Evolutionary conservation across 805 yeast species (phyloP).

Genomic region (Candida germanica): DNA sequence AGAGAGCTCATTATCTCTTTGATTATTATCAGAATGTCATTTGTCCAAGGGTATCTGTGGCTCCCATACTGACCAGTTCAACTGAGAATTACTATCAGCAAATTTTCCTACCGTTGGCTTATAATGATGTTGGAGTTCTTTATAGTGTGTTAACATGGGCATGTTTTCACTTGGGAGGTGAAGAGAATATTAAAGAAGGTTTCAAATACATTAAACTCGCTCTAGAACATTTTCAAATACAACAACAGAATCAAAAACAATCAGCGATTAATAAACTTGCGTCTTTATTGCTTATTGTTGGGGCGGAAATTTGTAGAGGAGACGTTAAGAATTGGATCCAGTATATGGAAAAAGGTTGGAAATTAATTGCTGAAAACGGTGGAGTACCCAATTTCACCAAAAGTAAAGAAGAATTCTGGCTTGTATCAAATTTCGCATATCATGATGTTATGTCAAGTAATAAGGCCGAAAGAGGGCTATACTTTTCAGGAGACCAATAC

Average conservation of each 20-base stretch:
- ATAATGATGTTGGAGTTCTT: conserved; percentile 47
- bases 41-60: conserved; percentile 42
- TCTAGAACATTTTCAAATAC: conserved; percentile 30
- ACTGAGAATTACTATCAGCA: conserved; percentile 50
- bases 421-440: conserved; percentile 74
- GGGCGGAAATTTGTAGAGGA: conserved; percentile 82
- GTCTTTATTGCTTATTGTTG: conserved; percentile 62
- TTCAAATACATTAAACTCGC: conserved; percentile 47
- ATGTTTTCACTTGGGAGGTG: conserved; percentile 45
- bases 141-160: conserved; percentile 56
- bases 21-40: conserved; percentile 48
- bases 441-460: conserved; percentile 73
- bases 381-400: conserved; percentile 54
- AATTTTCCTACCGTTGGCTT: conserved; percentile 55
- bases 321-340: conserved; percentile 75
- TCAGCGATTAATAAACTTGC: conserved; percentile 51
- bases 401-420: conserved; percentile 64
- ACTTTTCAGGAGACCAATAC: conserved; percentile 62
- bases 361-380: conserved; percentile 57
- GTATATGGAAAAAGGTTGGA: conserved; percentile 63
- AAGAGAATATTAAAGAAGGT: conserved; percentile 47
- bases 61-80: conserved; percentile 38
- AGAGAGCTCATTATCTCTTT: conserved; percentile 39
- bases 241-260: conserved; percentile 24
- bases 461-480: conserved; percentile 57